Evolutionary conservation across 2,329 filamentous ascomycete genomes (phyloP).

Genomic region (Orbilia quercus): DNA sequence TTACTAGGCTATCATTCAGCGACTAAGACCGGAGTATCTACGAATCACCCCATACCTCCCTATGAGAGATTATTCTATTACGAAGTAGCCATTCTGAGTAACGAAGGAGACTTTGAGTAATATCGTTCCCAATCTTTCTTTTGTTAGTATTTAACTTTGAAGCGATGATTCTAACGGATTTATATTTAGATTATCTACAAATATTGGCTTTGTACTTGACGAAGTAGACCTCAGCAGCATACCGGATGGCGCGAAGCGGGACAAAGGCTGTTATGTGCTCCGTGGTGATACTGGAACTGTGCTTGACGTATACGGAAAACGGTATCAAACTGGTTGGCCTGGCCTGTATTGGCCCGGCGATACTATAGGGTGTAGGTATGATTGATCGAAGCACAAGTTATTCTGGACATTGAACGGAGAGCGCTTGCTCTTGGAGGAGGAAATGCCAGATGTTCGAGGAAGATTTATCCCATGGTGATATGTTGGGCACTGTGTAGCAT

Average conservation of each 20-base stretch:
- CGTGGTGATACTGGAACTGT: too few species aligned
- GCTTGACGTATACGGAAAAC: too few species aligned
- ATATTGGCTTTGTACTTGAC: too few species aligned
- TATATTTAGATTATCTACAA: too few species aligned
- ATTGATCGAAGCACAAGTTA: slow-evolving; percentile 3
- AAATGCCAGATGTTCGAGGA: background rate
- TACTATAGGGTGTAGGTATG: slow-evolving; percentile 38
- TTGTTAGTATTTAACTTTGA: background rate
- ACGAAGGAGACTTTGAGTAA: background rate
- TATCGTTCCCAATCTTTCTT: background rate
- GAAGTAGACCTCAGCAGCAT: too few species aligned
- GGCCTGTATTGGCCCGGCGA: slow-evolving; percentile 14
- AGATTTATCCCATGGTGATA: slow-evolving; percentile 12
- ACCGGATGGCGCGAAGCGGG: too few species aligned
- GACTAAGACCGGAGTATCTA: background rate
- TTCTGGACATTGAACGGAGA: slow-evolving; percentile 37
- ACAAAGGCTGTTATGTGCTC: too few species aligned
- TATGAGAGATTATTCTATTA: slow-evolving; percentile 29
- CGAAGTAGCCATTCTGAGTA: slow-evolving; percentile 16
- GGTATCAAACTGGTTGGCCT: too few species aligned
- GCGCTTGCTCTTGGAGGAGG: background rate
- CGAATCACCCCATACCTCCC: slow-evolving; percentile 11
- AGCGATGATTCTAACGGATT: too few species aligned
- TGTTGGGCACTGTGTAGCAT: background rate
- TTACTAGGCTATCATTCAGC: background rate